These are phyloP conservation scores for Penicillium sp. DNA, from an alignment of 2,329 filamentous ascomycete species.

Conservation along the genomic window DNA sequence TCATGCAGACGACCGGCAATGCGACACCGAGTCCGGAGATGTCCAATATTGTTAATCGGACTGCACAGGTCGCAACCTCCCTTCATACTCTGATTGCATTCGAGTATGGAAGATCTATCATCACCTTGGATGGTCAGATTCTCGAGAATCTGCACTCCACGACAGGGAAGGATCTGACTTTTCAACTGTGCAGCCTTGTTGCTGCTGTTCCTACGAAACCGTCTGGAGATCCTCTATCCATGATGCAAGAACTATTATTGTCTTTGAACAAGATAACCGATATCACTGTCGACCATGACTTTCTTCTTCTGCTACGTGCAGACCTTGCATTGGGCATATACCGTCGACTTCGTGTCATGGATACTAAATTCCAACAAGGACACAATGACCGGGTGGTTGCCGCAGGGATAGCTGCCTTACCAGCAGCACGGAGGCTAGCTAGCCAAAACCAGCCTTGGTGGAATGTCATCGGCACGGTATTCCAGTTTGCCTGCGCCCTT, in stretches of 20 bases:
- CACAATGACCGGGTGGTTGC: slow-evolving; percentile 35
- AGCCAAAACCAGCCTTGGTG: slow-evolving; percentile 40
- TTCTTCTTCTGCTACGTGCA: slow-evolving; percentile 28
- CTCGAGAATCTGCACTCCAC: slow-evolving; percentile 5
- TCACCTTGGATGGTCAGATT: slow-evolving; percentile 20
- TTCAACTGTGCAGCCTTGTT: slow-evolving; percentile 16
- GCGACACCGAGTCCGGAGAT: slow-evolving; percentile 5
- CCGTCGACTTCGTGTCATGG: slow-evolving; percentile 39
- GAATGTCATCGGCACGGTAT: slow-evolving; percentile 41
- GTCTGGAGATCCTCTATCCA: neutral
- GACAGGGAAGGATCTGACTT: slow-evolving; percentile 14
- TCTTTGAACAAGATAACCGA: slow-evolving; percentile 12
- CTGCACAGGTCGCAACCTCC: slow-evolving; percentile 27
- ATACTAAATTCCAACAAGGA: slow-evolving; percentile 34
- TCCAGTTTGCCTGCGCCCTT: slow-evolving; percentile 42
- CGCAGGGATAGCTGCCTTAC: slow-evolving; percentile 32
- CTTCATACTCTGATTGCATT: slow-evolving; percentile 31
- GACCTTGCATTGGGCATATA: slow-evolving; percentile 36
- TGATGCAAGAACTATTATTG: slow-evolving; percentile 5
- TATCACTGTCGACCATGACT: slow-evolving; percentile 23
- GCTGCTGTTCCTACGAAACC: slow-evolving; percentile 7
- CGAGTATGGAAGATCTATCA: slow-evolving; percentile 31
- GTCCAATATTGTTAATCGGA: slow-evolving; percentile 20
- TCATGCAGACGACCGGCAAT: slow-evolving; percentile 16
- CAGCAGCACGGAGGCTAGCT: slow-evolving; percentile 33